Evolutionary conservation across 345 rosid species (phyloP), one percentile per base, ranked within the genome.

Genomic region (Eucalyptus victrix): DNA sequence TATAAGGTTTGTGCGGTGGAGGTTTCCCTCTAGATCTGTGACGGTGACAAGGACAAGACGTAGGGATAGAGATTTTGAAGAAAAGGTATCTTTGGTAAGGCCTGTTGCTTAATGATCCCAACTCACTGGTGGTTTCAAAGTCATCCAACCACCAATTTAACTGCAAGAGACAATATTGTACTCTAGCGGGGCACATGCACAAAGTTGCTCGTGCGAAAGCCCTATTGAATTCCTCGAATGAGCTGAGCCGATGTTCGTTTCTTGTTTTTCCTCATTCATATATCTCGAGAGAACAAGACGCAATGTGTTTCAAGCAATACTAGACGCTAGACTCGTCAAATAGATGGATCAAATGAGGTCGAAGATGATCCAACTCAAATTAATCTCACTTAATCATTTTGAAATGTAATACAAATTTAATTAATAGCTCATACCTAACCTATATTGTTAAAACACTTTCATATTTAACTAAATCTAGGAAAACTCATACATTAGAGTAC

Each of bases 111-210:
- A 91, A 88, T 86, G 85, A 90, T 54, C 28, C 86, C 91, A 89
- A 89, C 87, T 89, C 80, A 87, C 80, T 90, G 91, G 91, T 93
- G 90, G 94, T 91, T 92, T 89, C 87, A 91, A 89, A 88, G 90
- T 94, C 92, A 89, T 90, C 87, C 90, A 90, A 86, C 90, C 86
- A 90, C 40, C 85, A 7, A 21, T 76, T 76, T 37, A 23, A 76
- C 26, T 37, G 30, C 85, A 21, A 76, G 85, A 12, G 85, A 40
- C 44, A 40, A 23, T 76, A 40, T 23, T n/a, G 37, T n/a, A n/a
- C 40, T 65, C 76, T 0, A 15, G 85, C 28, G 24, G 85, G 8
- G 32, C 34, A 12, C 69, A 6, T 62, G 17, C 17, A 30, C 34
- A 13, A 62, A 6, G 69, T 30, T 62, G 69, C 69, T 30, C 32